Evolutionary conservation across 495 filamentous ascomycete species (phyloP), one percentile per base, ranked within the genome.

Genomic region (Baudoinia panamericana): DNA sequence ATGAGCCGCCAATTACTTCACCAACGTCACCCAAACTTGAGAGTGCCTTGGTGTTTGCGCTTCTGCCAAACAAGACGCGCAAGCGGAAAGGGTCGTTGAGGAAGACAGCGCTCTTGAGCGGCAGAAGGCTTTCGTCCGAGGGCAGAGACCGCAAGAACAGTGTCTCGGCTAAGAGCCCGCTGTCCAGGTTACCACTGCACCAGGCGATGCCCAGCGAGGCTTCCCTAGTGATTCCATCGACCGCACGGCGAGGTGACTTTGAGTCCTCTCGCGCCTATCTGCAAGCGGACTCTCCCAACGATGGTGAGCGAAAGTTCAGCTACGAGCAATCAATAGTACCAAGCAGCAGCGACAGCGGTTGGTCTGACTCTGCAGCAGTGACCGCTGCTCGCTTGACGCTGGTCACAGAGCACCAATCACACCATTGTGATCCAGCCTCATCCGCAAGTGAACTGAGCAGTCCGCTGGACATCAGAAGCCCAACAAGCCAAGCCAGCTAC

Each of bases 41-140:
- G 25, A 46, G 28, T 16, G 32, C 34, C 11, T 30, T 34, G 17
- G 30, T 20, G 13, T 32, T 36, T 22, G 73, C 49, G 66, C 74
- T 42, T 69, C 74, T 66, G 64, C 69, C 17, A 61, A 66, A 63
- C 33, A 80, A 80, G 53, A 80, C 77, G 7, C 71, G 85, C 18
- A 75, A 77, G 41, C 76, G 87, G 30, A 76, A 80, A 43, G 57
- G 53, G 12, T 63, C 60, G 18, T 37, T 63, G 41, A 41, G 58
- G 35, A 63, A 63, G 50, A 57, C 56, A 3, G 58, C 56, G 11
- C 41, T 63, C 16, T 41, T 63, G 4, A 53, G 58, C 9, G 57
- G 43, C 15, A 33, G 30, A 32, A 30, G 48, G 6, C 37, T 36
- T 19, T 6, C 43, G 30, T 29, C 42, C 5, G 48, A 46, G 28